Conservation (phyloP, 129 eudicot species). For the Escallonia rubra region DNA sequence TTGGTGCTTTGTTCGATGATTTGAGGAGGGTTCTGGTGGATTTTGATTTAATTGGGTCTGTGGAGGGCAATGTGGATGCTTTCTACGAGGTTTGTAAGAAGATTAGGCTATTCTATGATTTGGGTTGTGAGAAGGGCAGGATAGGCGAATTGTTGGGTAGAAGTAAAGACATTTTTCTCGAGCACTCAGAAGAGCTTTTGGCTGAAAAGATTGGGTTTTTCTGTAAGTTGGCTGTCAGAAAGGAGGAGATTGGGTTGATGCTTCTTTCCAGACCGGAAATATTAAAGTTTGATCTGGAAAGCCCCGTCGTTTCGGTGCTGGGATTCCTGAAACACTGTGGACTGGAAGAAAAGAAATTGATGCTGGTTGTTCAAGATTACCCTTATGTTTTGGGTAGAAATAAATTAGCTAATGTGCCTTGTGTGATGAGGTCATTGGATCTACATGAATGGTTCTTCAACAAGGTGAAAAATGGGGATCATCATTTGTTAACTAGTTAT, state of each 20-base stretch:
- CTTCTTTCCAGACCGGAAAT: conserved; percentile 40
- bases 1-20: conserved; percentile 31
- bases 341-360: conserved; percentile 22
- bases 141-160: conserved; percentile 48
- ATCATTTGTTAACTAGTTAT: conserved; percentile 35
- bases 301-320: conserved; percentile 34
- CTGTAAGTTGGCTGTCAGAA: conserved; percentile 38
- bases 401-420: conserved; percentile 53
- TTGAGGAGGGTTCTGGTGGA: conserved; percentile 58
- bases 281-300: conserved; percentile 34
- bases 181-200: conserved; percentile 42
- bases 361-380: conserved; percentile 22
- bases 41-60: conserved; percentile 34
- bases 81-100: conserved; percentile 62
- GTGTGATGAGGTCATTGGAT: conserved; percentile 55
- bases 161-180: conserved; percentile 41
- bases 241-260: conserved; percentile 39
- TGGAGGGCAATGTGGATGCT: conserved; percentile 51
- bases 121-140: conserved; percentile 45
- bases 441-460: conserved; percentile 66
- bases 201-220: conserved; percentile 48
- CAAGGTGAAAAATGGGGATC: conserved; percentile 42
- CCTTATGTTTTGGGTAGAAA: conserved; percentile 70
- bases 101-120: conserved; percentile 47
- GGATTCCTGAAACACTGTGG: conserved; percentile 55